A percentile compares a stretch with the other conserved stretches of the same genome.
Evolutionary conservation across 768 basidiomycete genomes (phyloP).

Genomic region (Pulveroboletus sp.): DNA sequence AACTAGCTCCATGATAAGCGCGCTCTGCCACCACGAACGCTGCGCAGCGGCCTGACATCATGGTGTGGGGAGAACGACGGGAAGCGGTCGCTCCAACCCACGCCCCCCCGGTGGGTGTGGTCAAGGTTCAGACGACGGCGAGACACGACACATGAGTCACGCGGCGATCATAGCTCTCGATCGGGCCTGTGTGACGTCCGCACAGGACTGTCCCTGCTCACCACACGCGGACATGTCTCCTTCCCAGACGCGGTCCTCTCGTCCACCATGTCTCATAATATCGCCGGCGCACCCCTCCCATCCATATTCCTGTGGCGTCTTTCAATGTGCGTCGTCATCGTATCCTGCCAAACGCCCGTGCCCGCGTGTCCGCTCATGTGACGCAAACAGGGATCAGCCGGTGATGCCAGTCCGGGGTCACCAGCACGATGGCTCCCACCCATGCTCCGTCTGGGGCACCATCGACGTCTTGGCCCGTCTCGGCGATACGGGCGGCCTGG

Average conservation of each 20-base stretch:
- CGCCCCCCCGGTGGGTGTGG: conserved; percentile 11
- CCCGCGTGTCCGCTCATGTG: conserved; percentile 5
- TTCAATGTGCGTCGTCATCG: conserved; percentile 7
- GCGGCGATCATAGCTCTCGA: conserved; percentile 24
- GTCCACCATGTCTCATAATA: conserved; percentile 13
- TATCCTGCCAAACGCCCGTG: neutral
- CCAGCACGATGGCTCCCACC: too few species aligned
- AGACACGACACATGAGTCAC: conserved; percentile 9
- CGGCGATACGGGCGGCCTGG: conserved; percentile 11
- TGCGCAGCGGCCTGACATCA: too few species aligned
- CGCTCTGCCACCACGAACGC: too few species aligned
- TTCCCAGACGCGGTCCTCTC: conserved; percentile 16
- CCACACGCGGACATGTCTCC: conserved; percentile 24
- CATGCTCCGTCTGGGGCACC: neutral
- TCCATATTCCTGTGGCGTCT: conserved; percentile 4
- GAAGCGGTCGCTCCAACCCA: neutral
- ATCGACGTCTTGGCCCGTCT: conserved; percentile 6
- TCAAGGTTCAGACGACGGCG: conserved; percentile 8
- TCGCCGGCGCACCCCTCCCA: neutral
- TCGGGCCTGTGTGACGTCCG: conserved; percentile 15
- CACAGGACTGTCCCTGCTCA: conserved; percentile 5
- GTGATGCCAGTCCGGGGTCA: neutral
- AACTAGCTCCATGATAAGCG: too few species aligned
- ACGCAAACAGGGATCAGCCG: conserved; percentile 6
- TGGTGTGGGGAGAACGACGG: too few species aligned